Percentiles rank a stretch among this genome's conserved stretches.
Evolutionary conservation across 1,284 basidiomycete genomes (phyloP).

Genomic region (Cystobasidium slooffiae): DNA sequence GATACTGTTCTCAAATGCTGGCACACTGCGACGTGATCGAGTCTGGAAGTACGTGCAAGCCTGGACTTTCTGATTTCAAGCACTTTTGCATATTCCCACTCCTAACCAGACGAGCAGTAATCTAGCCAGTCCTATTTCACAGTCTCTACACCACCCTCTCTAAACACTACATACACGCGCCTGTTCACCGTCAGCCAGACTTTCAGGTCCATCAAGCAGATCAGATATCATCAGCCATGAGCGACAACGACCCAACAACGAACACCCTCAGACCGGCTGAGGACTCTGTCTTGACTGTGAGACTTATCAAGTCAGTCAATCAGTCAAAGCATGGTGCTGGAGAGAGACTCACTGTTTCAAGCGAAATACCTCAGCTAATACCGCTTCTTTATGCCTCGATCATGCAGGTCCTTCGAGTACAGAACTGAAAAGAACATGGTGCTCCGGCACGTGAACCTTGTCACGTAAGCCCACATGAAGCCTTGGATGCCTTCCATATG

Average conservation of each 20-base stretch:
- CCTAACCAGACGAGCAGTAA: no score
- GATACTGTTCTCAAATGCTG: no score
- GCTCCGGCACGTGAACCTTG: constrained; percentile 78
- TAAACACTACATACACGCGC: background rate
- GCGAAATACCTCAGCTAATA: background rate
- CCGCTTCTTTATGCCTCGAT: background rate
- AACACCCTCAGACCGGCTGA: constrained; percentile 71
- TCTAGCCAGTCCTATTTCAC: no score
- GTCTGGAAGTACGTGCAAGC: no score
- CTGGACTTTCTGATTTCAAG: no score
- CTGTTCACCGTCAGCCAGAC: no score
- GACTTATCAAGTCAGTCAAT: constrained; percentile 74
- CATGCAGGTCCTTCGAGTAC: constrained; percentile 73
- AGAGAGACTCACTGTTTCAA: background rate
- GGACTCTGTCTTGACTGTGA: constrained; percentile 80
- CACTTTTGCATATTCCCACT: no score
- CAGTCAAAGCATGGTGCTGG: background rate
- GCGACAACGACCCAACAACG: constrained; percentile 65
- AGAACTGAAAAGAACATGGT: constrained; percentile 88
- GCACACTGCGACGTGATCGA: no score
- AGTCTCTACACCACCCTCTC: background rate
- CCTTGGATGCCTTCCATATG: no score
- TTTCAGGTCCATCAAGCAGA: background rate
- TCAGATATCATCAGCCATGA: constrained; percentile 44
- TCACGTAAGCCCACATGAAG: constrained; percentile 55